Evolutionary conservation across 2,329 filamentous ascomycete genomes (phyloP).

Genomic region (Dactylonectria macrodidyma): DNA sequence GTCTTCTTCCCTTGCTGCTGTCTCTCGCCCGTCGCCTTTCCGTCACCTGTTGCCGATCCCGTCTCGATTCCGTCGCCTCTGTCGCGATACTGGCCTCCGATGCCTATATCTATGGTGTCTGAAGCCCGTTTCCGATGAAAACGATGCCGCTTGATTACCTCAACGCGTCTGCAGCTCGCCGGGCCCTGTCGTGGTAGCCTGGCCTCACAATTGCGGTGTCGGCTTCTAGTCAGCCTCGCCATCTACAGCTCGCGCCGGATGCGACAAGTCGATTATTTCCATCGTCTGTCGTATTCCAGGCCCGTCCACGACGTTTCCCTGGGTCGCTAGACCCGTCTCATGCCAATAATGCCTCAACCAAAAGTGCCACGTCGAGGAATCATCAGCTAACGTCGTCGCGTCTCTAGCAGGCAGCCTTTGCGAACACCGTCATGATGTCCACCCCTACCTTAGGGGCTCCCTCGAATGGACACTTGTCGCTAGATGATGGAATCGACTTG

Average conservation of each 20-base stretch:
- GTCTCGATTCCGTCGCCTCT: slow-evolving; percentile 50
- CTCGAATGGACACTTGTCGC: slow-evolving; percentile 77
- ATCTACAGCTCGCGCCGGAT: slow-evolving; percentile 60
- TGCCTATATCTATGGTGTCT: slow-evolving; percentile 43
- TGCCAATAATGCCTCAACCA: slow-evolving; percentile 39
- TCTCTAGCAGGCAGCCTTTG: slow-evolving; percentile 67
- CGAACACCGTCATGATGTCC: slow-evolving; percentile 75
- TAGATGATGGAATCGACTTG: slow-evolving; percentile 62
- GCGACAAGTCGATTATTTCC: slow-evolving; percentile 60
- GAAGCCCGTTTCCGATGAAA: slow-evolving; percentile 53
- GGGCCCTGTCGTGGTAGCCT: slow-evolving; percentile 39
- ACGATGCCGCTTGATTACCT: slow-evolving; percentile 52
- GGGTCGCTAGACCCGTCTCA: slow-evolving; percentile 49
- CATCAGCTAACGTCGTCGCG: slow-evolving; percentile 54
- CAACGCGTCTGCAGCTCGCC: slow-evolving; percentile 48
- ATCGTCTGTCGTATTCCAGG: slow-evolving; percentile 43
- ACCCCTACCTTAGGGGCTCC: slow-evolving; percentile 73
- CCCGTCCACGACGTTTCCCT: slow-evolving; percentile 38
- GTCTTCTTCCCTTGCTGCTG: slow-evolving; percentile 47
- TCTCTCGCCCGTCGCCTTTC: slow-evolving; percentile 51
- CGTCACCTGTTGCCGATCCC: slow-evolving; percentile 56
- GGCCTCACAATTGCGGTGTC: slow-evolving; percentile 60
- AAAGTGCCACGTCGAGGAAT: slow-evolving; percentile 31
- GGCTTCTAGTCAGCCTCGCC: slow-evolving; percentile 63
- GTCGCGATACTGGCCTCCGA: slow-evolving; percentile 54